Evolutionary conservation across 192 early-diverging fungal genomes (phyloP).

Genomic region (Coemansia sp.): DNA sequence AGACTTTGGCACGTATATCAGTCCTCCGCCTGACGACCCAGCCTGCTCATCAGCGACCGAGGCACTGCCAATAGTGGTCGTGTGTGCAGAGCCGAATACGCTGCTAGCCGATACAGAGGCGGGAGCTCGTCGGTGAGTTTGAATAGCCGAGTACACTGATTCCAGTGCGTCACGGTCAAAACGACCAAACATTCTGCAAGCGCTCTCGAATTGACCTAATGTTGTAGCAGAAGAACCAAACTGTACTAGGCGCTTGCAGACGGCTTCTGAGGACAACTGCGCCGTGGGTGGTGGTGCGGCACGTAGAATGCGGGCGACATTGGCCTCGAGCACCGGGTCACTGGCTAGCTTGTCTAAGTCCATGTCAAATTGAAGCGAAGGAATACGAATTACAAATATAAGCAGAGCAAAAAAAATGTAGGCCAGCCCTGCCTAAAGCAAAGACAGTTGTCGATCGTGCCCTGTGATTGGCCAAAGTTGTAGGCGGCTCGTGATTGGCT

Average conservation of each 20-base stretch:
- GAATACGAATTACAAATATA: conserved; percentile 5
- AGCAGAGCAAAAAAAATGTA: background rate
- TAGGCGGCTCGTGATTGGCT: conserved; percentile 18
- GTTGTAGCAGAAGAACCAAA: conserved; percentile 24
- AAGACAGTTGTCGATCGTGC: background rate
- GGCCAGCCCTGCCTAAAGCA: background rate
- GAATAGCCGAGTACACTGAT: conserved; percentile 23
- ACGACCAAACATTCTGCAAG: conserved; percentile 51
- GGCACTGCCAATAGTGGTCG: background rate
- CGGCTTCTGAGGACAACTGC: conserved; percentile 20
- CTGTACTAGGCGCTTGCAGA: conserved; percentile 45
- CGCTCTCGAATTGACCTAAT: conserved; percentile 36
- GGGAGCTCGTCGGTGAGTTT: conserved; percentile 11
- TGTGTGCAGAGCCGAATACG: conserved; percentile 23
- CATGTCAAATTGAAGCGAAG: conserved; percentile 14
- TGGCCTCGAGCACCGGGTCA: conserved; percentile 29
- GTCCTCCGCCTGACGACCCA: conserved; percentile 18
- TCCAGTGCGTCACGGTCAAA: conserved; percentile 33
- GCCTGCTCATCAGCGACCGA: background rate
- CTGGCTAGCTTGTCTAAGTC: conserved; percentile 23
- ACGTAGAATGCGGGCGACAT: conserved; percentile 26
- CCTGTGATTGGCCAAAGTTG: conserved; percentile 10
- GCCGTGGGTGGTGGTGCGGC: conserved; percentile 11
- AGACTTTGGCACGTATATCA: conserved; percentile 47
- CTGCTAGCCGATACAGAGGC: background rate